A percentile compares a stretch with the other conserved stretches of the same genome.
These are phyloP conservation scores for Ceratopteris richardii DNA, from an alignment of 75 land plant species.

Conservation along the genomic window DNA sequence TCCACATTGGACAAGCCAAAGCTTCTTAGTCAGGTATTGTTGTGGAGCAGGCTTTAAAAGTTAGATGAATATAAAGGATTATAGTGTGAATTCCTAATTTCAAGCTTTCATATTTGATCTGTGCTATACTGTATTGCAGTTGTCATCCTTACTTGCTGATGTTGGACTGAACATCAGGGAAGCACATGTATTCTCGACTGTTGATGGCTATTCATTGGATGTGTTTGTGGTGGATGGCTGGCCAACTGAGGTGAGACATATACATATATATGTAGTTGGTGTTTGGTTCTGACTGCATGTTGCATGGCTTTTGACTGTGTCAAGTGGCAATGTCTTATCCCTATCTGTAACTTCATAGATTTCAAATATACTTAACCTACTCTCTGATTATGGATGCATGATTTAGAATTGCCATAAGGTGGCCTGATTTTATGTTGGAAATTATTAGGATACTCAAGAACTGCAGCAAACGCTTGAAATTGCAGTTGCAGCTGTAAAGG, in stretches of 20 bases:
- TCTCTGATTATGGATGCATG: no score
- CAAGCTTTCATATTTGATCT: no score
- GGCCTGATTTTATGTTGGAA: no score
- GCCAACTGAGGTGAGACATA: conserved; percentile 46
- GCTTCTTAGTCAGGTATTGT: conserved; percentile 77
- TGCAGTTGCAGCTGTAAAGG: conserved; percentile 55
- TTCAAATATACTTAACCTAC: not conserved
- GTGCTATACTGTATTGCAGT: conserved; percentile 22
- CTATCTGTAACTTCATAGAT: not conserved
- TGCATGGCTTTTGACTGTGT: no score
- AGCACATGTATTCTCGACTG: conserved; percentile 82
- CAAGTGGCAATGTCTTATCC: not conserved
- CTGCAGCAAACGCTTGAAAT: conserved; percentile 38
- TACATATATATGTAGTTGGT: no score
- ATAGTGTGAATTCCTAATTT: not conserved
- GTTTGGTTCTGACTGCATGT: no score
- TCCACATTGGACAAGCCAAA: conserved; percentile 96
- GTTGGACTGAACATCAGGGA: conserved; percentile 83
- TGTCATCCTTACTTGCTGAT: conserved; percentile 76
- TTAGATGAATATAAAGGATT: not conserved
- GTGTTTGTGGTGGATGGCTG: conserved; percentile 89
- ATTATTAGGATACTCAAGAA: conserved; percentile 52
- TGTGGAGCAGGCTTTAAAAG: not conserved
- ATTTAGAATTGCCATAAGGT: no score
- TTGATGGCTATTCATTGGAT: conserved; percentile 78